Base-by-base conservation (phyloP, 2,329 filamentous ascomycete species). In the Colletotrichum sp. region DNA sequence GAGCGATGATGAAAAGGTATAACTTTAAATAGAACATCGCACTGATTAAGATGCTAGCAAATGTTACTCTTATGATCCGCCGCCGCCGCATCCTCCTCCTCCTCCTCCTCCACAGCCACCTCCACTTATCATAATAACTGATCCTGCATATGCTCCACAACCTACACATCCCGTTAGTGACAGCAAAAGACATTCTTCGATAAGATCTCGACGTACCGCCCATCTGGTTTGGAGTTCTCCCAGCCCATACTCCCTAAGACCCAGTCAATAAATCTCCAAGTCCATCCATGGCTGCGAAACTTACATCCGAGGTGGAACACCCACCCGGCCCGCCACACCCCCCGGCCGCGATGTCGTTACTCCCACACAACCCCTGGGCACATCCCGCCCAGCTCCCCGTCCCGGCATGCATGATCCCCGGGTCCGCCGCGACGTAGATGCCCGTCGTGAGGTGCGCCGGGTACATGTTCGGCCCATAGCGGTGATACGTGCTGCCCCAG, bases 401-500 rank as follows among this genome's bases (percentile, higher is more conserved):
- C 4, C 84, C 82, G 8, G 80, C 78, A 6, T 79, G 80, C 0
- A 83, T 75, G 4, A 78, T 79, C 2, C 84, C 84, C 0, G 88
- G 88, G 68, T 86, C 84, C 8, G 84, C 85, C 4, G 84, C 87
- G 65, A 86, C 87, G 78, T 91, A 91, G 61, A 89, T 78, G 3
- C 83, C 85, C 0, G 86, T 86, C 0, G 84, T 85, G 74, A 87
- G 85, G 78, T 86, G 87, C 9, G 84, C 61, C 0, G 87, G 84
- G 39, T 85, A 86, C 75, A 87, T 83, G 39, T 83, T 90, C 0
- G 89, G 89, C 0, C 85, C 86, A 74, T 89, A 89, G 81, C 88
- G 86, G 74, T 86, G 82, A 76, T 90, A 91, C 0, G 84, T 82
- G 66, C 88, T 89, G 0, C 90, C 90, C 90, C 90, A 91, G 80